Percentiles rank a stretch among this genome's conserved stretches.
Evolutionary conservation across 2,329 filamentous ascomycete genomes (phyloP).

Genomic region (Paecilomyces dactylethromorphus): DNA sequence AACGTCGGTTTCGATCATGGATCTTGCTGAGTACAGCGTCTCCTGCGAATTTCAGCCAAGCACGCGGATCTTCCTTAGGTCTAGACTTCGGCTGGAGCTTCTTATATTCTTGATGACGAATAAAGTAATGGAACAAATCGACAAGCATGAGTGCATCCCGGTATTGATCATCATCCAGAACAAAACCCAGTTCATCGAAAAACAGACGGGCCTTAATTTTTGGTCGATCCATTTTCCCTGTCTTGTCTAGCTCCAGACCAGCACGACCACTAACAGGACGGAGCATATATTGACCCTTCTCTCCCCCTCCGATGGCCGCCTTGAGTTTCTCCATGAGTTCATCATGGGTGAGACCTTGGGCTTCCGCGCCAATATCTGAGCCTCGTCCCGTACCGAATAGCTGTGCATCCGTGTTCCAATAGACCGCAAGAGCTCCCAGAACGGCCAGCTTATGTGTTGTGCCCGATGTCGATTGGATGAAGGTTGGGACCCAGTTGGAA

Average conservation of each 20-base stretch:
- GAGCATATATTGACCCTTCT: slow-evolving; percentile 86
- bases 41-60: slow-evolving; percentile 88
- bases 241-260: slow-evolving; percentile 92
- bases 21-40: slow-evolving; percentile 88
- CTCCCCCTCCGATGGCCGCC: slow-evolving; percentile 68
- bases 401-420: slow-evolving; percentile 94
- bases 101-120: slow-evolving; percentile 95
- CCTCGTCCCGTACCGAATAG: slow-evolving; percentile 79
- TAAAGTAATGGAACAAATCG: slow-evolving; percentile 96
- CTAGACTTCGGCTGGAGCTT: slow-evolving; percentile 77
- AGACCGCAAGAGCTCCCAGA: slow-evolving; percentile 81
- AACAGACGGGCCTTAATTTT: slow-evolving; percentile 86
- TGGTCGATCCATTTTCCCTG: slow-evolving; percentile 67
- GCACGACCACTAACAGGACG: slow-evolving; percentile 94
- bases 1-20: slow-evolving; percentile 83
- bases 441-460: slow-evolving; percentile 92
- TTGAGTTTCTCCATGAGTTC: slow-evolving; percentile 73
- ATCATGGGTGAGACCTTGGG: slow-evolving; percentile 59
- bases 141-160: slow-evolving; percentile 97
- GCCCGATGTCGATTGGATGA: slow-evolving; percentile 77
- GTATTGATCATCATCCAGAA: slow-evolving; percentile 97
- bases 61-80: slow-evolving; percentile 82
- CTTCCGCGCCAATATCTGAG: slow-evolving; percentile 50
- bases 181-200: slow-evolving; percentile 95
- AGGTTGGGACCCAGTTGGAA: slow-evolving; percentile 88